phyloP scores from a whole-genome alignment of 805 yeast species.

The Barnettozyma botsteinii region DNA sequence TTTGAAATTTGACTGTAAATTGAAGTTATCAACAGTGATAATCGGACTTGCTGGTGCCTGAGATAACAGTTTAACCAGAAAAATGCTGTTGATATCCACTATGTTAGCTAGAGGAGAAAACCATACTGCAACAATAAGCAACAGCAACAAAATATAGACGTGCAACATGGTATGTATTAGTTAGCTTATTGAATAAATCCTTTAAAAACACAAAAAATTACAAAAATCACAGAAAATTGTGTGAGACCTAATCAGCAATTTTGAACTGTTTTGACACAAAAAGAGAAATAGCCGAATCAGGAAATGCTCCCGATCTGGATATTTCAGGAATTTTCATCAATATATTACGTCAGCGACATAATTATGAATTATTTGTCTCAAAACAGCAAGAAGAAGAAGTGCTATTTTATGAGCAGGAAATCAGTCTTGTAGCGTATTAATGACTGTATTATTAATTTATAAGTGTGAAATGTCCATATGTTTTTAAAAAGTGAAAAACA shows the following conservation, averaged over 20 bases:
- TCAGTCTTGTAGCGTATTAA: too few species aligned
- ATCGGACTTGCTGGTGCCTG: background rate
- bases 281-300: background rate
- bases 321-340: background rate
- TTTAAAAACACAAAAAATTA: too few species aligned
- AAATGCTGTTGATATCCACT: background rate
- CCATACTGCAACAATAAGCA: conserved; percentile 1
- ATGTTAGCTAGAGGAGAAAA: background rate
- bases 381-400: too few species aligned
- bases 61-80: background rate
- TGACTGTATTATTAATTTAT: too few species aligned
- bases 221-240: too few species aligned
- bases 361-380: too few species aligned
- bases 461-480: too few species aligned
- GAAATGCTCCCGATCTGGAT: background rate
- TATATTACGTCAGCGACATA: too few species aligned
- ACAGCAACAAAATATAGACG: conserved; percentile 1
- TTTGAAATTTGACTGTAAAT: conserved; percentile 20
- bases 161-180: too few species aligned
- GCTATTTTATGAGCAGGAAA: too few species aligned
- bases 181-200: too few species aligned
- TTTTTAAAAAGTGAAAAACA: too few species aligned
- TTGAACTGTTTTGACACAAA: background rate
- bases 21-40: conserved; percentile 19
- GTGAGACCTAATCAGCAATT: background rate